phyloP scores from a whole-genome alignment of 2,329 filamentous ascomycete genomes.

The Penicillium sp. region DNA sequence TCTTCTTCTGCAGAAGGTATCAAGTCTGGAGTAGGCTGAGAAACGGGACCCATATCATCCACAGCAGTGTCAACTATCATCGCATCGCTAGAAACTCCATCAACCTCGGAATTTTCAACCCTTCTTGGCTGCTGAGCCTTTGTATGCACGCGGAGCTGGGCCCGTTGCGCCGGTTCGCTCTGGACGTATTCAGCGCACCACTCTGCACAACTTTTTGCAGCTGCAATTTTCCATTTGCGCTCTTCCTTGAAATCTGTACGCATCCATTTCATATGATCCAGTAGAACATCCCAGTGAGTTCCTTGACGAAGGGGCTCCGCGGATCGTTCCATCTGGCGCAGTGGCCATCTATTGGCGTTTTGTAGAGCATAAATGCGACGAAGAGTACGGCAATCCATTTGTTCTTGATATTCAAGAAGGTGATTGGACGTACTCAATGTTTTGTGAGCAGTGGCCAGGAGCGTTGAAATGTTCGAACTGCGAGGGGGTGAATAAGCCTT shows the following conservation, averaged over 20 bases:
- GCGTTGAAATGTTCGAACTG: slow-evolving; percentile 57
- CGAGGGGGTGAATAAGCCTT: slow-evolving; percentile 54
- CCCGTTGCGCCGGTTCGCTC: slow-evolving; percentile 60
- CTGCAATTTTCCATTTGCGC: slow-evolving; percentile 83
- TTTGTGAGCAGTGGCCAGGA: slow-evolving; percentile 81
- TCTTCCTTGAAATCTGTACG: slow-evolving; percentile 93
- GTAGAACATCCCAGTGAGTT: slow-evolving; percentile 78
- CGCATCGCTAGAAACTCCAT: slow-evolving; percentile 22
- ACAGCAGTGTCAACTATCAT: slow-evolving; percentile 29
- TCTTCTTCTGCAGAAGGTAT: slow-evolving; percentile 62
- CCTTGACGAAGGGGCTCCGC: slow-evolving; percentile 72
- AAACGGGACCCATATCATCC: slow-evolving; percentile 28
- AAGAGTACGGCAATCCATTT: slow-evolving; percentile 81
- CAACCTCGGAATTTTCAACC: slow-evolving; percentile 20
- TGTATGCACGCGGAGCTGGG: slow-evolving; percentile 62
- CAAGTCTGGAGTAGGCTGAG: slow-evolving; percentile 63
- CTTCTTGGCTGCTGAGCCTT: slow-evolving; percentile 30
- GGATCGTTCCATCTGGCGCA: slow-evolving; percentile 81
- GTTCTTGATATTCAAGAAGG: slow-evolving; percentile 76
- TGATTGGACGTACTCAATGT: slow-evolving; percentile 83
- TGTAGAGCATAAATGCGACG: slow-evolving; percentile 87
- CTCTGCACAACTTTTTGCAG: slow-evolving; percentile 73
- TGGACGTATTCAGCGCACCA: slow-evolving; percentile 81
- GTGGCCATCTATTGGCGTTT: slow-evolving; percentile 85
- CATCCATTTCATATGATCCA: slow-evolving; percentile 98